These are phyloP conservation scores for Venustampulla echinocandica DNA, from an alignment of 495 filamentous ascomycete species.

Conservation along the genomic window DNA sequence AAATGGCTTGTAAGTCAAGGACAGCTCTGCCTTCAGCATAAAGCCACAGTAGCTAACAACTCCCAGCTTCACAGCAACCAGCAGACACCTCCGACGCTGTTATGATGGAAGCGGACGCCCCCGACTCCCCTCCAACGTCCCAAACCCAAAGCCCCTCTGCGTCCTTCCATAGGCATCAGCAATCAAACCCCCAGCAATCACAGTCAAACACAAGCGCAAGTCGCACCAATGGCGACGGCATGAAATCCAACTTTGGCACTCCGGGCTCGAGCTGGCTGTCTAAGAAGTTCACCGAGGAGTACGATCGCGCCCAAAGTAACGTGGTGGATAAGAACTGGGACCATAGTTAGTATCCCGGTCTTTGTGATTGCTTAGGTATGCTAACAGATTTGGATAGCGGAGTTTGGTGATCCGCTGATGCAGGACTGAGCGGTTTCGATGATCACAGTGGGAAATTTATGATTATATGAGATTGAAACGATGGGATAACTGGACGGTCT, in stretches of 20 bases:
- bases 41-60: too few relatives aligned
- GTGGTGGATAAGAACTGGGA: slow-evolving; percentile 17
- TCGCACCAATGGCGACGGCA: slow-evolving; percentile 12
- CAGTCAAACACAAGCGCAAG: not conserved
- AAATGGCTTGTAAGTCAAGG: too few relatives aligned
- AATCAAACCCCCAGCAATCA: not conserved
- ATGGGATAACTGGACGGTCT: too few relatives aligned
- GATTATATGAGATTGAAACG: too few relatives aligned
- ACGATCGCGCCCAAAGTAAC: slow-evolving; percentile 12
- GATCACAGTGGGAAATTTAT: too few relatives aligned
- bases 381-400: slow-evolving; percentile 11
- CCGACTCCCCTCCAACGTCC: slow-evolving; percentile 17
- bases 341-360: slow-evolving; percentile 14
- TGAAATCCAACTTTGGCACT: slow-evolving; percentile 13
- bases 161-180: too few relatives aligned
- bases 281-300: slow-evolving; percentile 23
- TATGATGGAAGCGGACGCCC: slow-evolving; percentile 20
- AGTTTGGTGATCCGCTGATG: slow-evolving; percentile 23
- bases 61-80: not conserved
- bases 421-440: too few relatives aligned
- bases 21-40: too few relatives aligned
- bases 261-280: slow-evolving; percentile 21
- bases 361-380: not conserved
- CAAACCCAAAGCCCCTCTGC: not conserved
- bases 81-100: slow-evolving; percentile 6